These are phyloP conservation scores for Lindgomyces ingoldianus DNA, from an alignment of 495 filamentous ascomycete species.

Conservation along the genomic window DNA sequence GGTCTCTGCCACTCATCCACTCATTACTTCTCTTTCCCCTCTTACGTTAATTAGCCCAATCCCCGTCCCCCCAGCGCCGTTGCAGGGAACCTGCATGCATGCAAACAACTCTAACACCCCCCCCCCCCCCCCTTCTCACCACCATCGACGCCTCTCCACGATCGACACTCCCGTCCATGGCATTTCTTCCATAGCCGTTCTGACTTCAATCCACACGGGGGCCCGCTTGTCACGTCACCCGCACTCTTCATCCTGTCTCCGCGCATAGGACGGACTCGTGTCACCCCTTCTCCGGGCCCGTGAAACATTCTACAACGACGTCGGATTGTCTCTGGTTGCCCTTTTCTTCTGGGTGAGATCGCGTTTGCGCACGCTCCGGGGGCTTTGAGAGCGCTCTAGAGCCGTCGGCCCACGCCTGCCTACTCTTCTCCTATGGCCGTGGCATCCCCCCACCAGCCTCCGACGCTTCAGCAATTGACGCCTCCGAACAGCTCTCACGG, in stretches of 20 bases:
- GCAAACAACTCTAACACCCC: neutral
- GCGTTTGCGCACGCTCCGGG: neutral
- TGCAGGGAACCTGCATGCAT: conserved; percentile 1
- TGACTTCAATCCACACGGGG: neutral
- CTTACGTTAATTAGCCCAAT: neutral
- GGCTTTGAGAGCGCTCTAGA: neutral
- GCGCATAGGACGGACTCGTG: conserved; percentile 1
- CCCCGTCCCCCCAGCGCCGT: neutral
- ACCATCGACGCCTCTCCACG: neutral
- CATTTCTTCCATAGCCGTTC: neutral
- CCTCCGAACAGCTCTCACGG: conserved; percentile 56
- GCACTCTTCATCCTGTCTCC: neutral
- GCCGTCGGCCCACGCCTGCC: no score
- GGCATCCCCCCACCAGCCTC: conserved; percentile 30
- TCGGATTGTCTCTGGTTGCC: neutral
- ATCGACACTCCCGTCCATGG: conserved; percentile 3
- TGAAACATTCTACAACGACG: neutral
- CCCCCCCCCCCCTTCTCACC: neutral
- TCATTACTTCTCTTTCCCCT: neutral
- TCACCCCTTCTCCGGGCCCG: conserved; percentile 1
- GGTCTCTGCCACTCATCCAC: conserved; percentile 4
- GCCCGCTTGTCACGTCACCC: neutral
- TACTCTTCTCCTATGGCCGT: conserved; percentile 27
- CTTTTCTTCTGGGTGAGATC: neutral
- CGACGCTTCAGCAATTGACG: conserved; percentile 43